Evolutionary conservation across 176 grass and related monocot species (phyloP).

Genomic region (Carex scoparia): DNA sequence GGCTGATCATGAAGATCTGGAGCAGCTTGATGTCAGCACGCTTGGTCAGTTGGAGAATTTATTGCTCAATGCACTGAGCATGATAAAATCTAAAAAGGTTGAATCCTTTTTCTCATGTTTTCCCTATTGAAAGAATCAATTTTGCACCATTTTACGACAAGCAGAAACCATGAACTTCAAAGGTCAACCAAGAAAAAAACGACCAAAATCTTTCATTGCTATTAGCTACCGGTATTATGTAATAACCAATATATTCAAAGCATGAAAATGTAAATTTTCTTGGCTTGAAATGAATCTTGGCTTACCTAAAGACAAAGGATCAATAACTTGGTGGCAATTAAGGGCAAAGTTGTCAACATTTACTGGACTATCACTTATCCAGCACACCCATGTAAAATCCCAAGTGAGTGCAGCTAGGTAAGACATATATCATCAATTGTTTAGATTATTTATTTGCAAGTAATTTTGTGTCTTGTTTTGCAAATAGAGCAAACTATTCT

Average conservation of each 20-base stretch:
- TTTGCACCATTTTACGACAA: neutral
- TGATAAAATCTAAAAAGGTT: slow-evolving; percentile 43
- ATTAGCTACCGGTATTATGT: neutral
- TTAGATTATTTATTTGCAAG: too few relatives aligned
- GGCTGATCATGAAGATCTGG: neutral
- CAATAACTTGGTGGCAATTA: neutral
- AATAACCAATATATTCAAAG: neutral
- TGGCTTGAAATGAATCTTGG: neutral
- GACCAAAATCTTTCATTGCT: neutral
- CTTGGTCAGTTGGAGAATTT: slow-evolving; percentile 50
- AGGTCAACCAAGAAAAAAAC: neutral
- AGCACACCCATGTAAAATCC: neutral
- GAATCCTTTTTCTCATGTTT: neutral
- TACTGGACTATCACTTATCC: neutral
- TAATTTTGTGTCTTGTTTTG: neutral
- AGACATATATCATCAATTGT: too few relatives aligned
- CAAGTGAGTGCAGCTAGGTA: neutral
- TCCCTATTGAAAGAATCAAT: neutral
- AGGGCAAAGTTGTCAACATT: neutral
- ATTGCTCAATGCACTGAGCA: slow-evolving; percentile 39
- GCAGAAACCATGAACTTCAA: neutral
- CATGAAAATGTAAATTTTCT: neutral
- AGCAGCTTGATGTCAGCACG: slow-evolving; percentile 33
- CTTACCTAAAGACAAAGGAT: neutral
- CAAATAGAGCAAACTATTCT: neutral